phyloP scores from a whole-genome alignment of 2,329 filamentous ascomycete genomes.

The Colletotrichum lindemuthianum region DNA sequence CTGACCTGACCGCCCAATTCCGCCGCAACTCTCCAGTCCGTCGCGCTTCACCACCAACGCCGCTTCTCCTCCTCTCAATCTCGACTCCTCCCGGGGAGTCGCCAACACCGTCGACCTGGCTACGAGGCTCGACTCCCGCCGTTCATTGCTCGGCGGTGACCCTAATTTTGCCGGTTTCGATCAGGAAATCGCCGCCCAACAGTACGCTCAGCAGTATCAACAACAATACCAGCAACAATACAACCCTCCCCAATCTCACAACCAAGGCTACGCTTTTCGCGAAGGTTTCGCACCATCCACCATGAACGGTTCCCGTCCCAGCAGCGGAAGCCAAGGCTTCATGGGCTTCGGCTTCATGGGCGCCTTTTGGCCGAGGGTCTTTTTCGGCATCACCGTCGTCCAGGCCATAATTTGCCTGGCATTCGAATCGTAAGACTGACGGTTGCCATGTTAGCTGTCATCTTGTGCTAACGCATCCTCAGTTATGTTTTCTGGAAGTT shows the following conservation, averaged over 20 bases:
- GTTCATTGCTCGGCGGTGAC: conserved; percentile 52
- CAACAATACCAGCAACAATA: conserved; percentile 37
- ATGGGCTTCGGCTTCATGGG: conserved; percentile 76
- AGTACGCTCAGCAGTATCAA: conserved; percentile 42
- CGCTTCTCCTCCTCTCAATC: conserved; percentile 1
- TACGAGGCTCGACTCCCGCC: conserved; percentile 52
- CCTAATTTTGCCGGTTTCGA: conserved; percentile 44
- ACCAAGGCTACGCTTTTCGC: conserved; percentile 45
- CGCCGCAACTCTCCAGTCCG: conserved; percentile 1
- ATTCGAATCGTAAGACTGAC: conserved; percentile 80
- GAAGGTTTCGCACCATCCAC: conserved; percentile 49
- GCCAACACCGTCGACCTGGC: conserved; percentile 45
- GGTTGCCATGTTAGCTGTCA: neutral
- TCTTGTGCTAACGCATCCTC: conserved; percentile 10
- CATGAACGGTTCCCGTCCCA: conserved; percentile 39
- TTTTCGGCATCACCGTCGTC: conserved; percentile 76
- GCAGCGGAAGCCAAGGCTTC: conserved; percentile 35
- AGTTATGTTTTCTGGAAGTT: conserved; percentile 94
- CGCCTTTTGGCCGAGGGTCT: conserved; percentile 88
- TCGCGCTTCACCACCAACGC: conserved; percentile 15
- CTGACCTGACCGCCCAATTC: too few relatives aligned
- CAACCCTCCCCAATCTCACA: conserved; percentile 39
- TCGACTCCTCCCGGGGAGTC: conserved; percentile 45
- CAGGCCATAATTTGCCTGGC: conserved; percentile 85
- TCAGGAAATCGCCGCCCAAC: conserved; percentile 37